These are phyloP conservation scores for Alliaria petiolata DNA, from an alignment of 345 rosid genomes.

Conservation along the genomic window DNA sequence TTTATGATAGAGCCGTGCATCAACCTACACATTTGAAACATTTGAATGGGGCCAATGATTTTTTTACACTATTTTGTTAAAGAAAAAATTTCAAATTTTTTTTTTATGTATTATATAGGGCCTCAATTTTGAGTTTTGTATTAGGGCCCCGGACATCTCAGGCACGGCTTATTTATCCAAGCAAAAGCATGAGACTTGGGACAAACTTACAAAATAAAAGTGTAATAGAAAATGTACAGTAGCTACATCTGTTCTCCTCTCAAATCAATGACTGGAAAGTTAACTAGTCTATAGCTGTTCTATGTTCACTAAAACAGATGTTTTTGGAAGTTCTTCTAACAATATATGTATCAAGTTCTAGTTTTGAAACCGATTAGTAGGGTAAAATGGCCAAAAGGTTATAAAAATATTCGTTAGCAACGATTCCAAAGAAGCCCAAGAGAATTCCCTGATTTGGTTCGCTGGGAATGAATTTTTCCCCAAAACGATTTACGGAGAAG, in stretches of 20 bases:
- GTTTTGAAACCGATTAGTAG: neutral
- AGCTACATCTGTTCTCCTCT: neutral
- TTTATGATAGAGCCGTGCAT: too few relatives aligned
- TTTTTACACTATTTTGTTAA: too few relatives aligned
- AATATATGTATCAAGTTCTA: neutral
- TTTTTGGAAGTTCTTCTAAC: neutral
- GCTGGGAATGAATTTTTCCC: neutral
- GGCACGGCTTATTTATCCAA: neutral
- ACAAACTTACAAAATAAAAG: neutral
- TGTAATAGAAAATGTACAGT: neutral
- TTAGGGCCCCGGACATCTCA: too few relatives aligned
- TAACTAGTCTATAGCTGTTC: neutral
- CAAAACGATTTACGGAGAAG: neutral
- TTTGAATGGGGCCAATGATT: too few relatives aligned
- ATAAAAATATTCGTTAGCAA: neutral
- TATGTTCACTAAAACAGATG: neutral
- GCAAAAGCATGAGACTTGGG: neutral
- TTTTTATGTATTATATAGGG: too few relatives aligned
- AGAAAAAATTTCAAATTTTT: too few relatives aligned
- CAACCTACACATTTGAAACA: too few relatives aligned
- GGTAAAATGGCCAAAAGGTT: neutral
- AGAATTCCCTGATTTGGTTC: neutral
- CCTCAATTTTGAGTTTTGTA: too few relatives aligned
- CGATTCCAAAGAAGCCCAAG: neutral
- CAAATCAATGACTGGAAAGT: slow-evolving; percentile 4